These are phyloP conservation scores for Ochromonas danica DNA, from an alignment of 108 stramenopile genomes.

Conservation along the genomic window DNA sequence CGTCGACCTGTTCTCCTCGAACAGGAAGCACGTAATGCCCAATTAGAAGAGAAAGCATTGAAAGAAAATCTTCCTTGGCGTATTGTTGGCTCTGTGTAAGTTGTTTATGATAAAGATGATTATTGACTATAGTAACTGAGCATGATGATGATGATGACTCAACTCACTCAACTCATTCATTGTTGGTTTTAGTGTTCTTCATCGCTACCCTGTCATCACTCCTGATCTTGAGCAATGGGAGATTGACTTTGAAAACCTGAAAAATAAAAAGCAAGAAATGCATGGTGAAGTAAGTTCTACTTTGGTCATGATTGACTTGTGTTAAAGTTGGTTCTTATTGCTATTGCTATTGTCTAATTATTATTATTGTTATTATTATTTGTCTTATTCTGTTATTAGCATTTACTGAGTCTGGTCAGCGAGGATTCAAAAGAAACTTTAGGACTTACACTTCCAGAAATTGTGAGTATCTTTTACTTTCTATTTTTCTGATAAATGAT, in stretches of 20 bases:
- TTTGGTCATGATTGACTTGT: too few species aligned
- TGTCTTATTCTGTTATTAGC: background rate
- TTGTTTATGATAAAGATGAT: too few species aligned
- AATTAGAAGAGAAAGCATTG: background rate
- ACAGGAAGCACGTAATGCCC: background rate
- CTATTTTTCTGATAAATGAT: background rate
- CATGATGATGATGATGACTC: background rate
- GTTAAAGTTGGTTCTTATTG: too few species aligned
- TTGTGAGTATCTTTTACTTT: background rate
- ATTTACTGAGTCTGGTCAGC: background rate
- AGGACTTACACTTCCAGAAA: background rate
- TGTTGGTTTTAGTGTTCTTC: slow-evolving; percentile 1
- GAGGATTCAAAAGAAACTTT: background rate
- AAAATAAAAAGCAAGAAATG: background rate
- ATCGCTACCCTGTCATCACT: slow-evolving; percentile 3
- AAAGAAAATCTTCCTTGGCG: background rate
- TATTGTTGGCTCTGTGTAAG: background rate
- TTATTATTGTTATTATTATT: background rate
- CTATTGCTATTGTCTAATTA: background rate
- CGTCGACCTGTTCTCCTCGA: background rate
- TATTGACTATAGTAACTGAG: background rate
- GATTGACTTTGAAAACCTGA: background rate
- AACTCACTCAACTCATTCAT: background rate
- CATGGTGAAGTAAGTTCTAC: background rate
- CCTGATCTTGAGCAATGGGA: background rate